A percentile compares a stretch with the other conserved stretches of the same genome.
Evolutionary conservation across 2,329 filamentous ascomycete species (phyloP).

Genomic region (Fusarium sp.): DNA sequence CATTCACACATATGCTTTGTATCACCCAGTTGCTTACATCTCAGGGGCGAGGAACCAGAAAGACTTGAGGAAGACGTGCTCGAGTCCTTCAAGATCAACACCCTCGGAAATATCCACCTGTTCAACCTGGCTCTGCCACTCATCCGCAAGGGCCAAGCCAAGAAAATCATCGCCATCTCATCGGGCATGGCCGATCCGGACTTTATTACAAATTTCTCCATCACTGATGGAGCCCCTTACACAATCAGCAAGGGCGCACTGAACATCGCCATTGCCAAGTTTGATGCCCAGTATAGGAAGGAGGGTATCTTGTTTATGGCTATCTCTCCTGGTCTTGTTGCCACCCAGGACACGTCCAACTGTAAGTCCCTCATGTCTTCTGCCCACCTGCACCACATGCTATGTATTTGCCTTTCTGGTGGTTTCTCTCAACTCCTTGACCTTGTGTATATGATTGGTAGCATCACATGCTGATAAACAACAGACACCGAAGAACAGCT

Average conservation of each 20-base stretch:
- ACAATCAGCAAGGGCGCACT: slow-evolving; percentile 63
- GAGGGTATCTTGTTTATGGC: slow-evolving; percentile 65
- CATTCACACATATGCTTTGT: not conserved
- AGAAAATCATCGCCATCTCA: slow-evolving; percentile 66
- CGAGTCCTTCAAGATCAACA: slow-evolving; percentile 58
- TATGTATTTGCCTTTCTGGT: not conserved
- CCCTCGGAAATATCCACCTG: slow-evolving; percentile 63
- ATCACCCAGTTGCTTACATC: fast-evolving
- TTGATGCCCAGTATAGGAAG: slow-evolving; percentile 59
- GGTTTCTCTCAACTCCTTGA: fast-evolving
- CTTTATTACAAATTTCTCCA: slow-evolving; percentile 51
- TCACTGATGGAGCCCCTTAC: slow-evolving; percentile 56
- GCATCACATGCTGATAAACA: not conserved
- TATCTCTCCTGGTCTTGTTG: slow-evolving; percentile 64
- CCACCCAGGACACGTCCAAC: slow-evolving; percentile 50
- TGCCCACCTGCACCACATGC: not conserved
- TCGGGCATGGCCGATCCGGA: slow-evolving; percentile 61
- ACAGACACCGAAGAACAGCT: slow-evolving; percentile 45
- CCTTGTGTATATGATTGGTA: not conserved
- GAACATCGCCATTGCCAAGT: slow-evolving; percentile 66
- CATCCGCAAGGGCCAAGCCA: slow-evolving; percentile 60
- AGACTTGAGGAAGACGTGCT: slow-evolving; percentile 33
- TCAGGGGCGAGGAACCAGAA: slow-evolving; percentile 25
- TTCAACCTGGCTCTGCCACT: slow-evolving; percentile 66
- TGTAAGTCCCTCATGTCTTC: slow-evolving; percentile 24